These are phyloP conservation scores for Flaveria linearis DNA, from an alignment of 129 eudicot genomes.

Conservation along the genomic window DNA sequence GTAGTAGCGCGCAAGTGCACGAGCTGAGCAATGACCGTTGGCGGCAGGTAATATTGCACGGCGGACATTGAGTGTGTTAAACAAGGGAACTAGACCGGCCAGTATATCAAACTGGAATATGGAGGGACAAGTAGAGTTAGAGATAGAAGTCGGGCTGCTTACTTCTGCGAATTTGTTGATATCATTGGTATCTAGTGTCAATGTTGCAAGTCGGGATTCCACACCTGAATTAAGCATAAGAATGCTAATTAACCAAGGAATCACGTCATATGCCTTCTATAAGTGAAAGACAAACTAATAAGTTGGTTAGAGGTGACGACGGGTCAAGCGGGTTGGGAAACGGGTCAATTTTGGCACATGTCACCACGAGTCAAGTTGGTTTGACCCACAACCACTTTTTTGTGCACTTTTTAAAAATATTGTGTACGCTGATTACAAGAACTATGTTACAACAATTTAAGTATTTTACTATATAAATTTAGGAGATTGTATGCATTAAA, in stretches of 20 bases:
- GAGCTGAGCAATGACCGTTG: slow-evolving; percentile 92
- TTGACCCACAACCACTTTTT: background rate
- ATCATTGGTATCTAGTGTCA: slow-evolving; percentile 68
- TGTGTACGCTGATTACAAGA: background rate
- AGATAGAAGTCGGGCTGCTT: slow-evolving; percentile 33
- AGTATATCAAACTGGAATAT: slow-evolving; percentile 60
- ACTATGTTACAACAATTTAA: background rate
- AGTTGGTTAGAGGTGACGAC: background rate
- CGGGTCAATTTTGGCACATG: background rate
- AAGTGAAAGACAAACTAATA: background rate
- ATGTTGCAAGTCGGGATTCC: slow-evolving; percentile 90
- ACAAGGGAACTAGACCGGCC: slow-evolving; percentile 65
- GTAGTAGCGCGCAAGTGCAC: slow-evolving; percentile 93
- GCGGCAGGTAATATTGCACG: slow-evolving; percentile 93
- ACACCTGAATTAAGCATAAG: slow-evolving; percentile 51
- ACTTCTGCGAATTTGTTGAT: slow-evolving; percentile 46
- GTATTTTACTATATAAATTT: background rate
- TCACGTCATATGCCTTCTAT: background rate
- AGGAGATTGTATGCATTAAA: background rate
- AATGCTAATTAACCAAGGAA: slow-evolving; percentile 9
- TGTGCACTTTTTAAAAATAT: background rate
- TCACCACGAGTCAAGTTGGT: background rate
- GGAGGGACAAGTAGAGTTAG: slow-evolving; percentile 46
- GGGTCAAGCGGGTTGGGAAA: background rate
- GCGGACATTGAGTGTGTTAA: slow-evolving; percentile 65